phyloP scores from a whole-genome alignment of 2,329 filamentous ascomycete genomes.

The Hymenoscyphus albidus region DNA sequence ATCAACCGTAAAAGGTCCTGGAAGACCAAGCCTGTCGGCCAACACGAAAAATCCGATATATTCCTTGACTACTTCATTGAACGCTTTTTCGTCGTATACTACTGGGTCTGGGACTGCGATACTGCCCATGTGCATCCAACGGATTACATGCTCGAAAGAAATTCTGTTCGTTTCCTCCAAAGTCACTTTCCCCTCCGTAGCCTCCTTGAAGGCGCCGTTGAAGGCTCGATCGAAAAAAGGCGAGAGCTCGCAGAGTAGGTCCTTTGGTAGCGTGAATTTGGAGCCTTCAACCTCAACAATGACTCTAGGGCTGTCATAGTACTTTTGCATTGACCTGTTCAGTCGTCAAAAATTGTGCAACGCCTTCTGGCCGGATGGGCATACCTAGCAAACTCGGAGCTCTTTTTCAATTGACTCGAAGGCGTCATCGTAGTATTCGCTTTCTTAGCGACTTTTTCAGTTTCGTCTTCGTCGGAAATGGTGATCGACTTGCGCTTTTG shows the following conservation, averaged over 20 bases:
- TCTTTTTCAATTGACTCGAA: background rate
- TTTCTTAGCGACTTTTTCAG: background rate
- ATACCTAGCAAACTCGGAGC: background rate
- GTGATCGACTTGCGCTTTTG: background rate
- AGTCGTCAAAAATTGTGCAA: background rate
- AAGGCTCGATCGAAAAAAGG: constrained; percentile 18
- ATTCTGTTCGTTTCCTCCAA: constrained; percentile 11
- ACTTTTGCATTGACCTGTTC: constrained; percentile 1
- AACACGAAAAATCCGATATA: constrained; percentile 16
- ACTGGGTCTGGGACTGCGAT: constrained; percentile 5
- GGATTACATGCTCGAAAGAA: constrained; percentile 15
- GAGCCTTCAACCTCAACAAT: constrained; percentile 8
- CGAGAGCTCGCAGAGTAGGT: constrained; percentile 17
- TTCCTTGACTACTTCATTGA: constrained; percentile 6
- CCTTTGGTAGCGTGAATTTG: constrained; percentile 12
- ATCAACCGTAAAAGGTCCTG: constrained; percentile 15
- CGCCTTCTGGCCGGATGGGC: too few relatives aligned
- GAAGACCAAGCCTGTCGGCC: constrained; percentile 13
- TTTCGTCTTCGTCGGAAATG: background rate
- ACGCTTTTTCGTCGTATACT: background rate
- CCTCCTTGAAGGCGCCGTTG: constrained; percentile 20
- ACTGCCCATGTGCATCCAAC: constrained; percentile 18
- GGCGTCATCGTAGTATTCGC: background rate
- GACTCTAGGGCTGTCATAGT: constrained; percentile 8
- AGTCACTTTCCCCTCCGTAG: constrained; percentile 1